phyloP scores from a whole-genome alignment of 176 grass and related monocot species.

The Oryza brachyantha region DNA sequence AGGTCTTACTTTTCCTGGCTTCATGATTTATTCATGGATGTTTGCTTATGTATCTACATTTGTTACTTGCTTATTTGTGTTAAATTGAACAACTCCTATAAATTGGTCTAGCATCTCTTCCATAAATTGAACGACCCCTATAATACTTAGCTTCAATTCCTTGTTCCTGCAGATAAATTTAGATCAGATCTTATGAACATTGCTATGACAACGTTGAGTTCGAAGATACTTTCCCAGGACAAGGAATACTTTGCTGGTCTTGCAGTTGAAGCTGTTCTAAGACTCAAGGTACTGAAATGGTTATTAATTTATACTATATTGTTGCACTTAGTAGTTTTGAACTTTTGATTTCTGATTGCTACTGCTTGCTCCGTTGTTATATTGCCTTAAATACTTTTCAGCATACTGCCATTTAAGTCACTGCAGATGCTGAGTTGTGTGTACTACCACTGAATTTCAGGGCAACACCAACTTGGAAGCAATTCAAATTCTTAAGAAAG shows the following conservation, averaged over 20 bases:
- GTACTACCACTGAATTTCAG: constrained; percentile 31
- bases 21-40: neutral
- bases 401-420: neutral
- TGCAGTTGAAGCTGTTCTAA: constrained; percentile 94
- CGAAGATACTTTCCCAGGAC: constrained; percentile 96
- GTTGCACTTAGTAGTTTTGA: neutral
- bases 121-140: neutral
- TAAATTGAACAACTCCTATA: neutral
- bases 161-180: constrained; percentile 67
- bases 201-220: constrained; percentile 93
- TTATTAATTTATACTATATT: neutral
- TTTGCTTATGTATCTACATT: neutral
- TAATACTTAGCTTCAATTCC: neutral
- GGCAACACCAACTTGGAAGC: constrained; percentile 93
- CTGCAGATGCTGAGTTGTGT: neutral
- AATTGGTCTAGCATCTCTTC: neutral
- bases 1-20: neutral
- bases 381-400: neutral
- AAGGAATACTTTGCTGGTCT: constrained; percentile 97
- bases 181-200: constrained; percentile 91
- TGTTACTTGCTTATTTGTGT: neutral
- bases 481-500: constrained; percentile 98
- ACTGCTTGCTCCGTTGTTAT: neutral
- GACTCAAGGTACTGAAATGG: constrained; percentile 77
- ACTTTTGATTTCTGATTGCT: neutral